Conservation (phyloP, 345 rosid genomes). For the Zanthoxylum bungeanum region DNA sequence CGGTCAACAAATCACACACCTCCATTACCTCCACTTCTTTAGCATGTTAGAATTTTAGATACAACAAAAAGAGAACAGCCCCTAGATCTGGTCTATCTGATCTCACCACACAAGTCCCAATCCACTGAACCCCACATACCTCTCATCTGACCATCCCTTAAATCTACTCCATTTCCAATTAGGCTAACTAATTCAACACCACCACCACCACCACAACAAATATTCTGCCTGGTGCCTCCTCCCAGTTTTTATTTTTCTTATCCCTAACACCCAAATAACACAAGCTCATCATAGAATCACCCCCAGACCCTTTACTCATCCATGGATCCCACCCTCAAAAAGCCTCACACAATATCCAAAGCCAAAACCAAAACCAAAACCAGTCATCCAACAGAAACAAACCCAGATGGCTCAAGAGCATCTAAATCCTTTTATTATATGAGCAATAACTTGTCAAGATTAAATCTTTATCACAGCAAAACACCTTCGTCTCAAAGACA, state of each 20-base stretch:
- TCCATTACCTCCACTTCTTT: conserved; percentile 19
- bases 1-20: conserved; percentile 33
- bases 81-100: neutral
- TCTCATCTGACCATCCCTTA: neutral
- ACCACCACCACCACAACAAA: too few relatives aligned
- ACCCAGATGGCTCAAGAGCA: conserved; percentile 21
- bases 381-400: conserved; percentile 14
- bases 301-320: conserved; percentile 16
- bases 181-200: too few relatives aligned
- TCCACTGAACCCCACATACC: conserved; percentile 18
- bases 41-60: conserved; percentile 29
- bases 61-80: conserved; percentile 9
- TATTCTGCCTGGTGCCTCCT: neutral
- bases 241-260: neutral
- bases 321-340: conserved; percentile 38
- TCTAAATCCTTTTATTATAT: conserved; percentile 18
- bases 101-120: conserved; percentile 25
- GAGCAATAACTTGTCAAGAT: conserved; percentile 21
- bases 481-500: conserved; percentile 21
- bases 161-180: neutral
- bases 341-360: conserved; percentile 13
- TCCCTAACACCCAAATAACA: conserved; percentile 8
- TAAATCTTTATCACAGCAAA: conserved; percentile 17
- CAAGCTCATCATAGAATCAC: conserved; percentile 36
- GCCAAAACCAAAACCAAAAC: conserved; percentile 8